Base-by-base conservation (phyloP, 148 eudicot species). In the Drosera capensis region DNA sequence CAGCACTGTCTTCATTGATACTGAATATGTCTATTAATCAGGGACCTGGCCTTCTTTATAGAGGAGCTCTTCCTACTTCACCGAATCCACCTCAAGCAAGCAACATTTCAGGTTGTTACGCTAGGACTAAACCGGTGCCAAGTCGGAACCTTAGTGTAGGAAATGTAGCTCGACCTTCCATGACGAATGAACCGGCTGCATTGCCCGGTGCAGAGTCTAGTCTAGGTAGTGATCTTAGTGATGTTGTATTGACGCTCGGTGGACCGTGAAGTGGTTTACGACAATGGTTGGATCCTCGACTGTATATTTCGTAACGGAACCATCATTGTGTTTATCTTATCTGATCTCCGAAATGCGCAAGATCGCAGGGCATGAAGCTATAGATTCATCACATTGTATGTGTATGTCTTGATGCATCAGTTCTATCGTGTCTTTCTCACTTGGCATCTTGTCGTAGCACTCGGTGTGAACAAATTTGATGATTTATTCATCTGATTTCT, bases 161-260 rank as follows among this genome's bases (percentile, higher is more conserved):
- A 17, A 68, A 65, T 11, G 8, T 57, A 9, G 47, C 53, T 47
- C 58, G 53, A 14, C 24, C 70, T 5, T 53, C 68, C 16, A 64
- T 71, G 1, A 54, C 43, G 1, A 30, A 43, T 14, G 43, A 58
- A 48, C 37, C 52, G 9, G 9, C 53, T 12, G 25, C 57, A 14
- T 37, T 66, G 4, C 34, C 20, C 28, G 54, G 53, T 23, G 42
- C 43, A 51, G 82, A 71, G 43, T 49, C 59, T 25, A 71, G 66
- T 46, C 43, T 44, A 5, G 62, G 58, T 54, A 66, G 55, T 31
- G 97, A 80, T 59, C 84, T 83, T 22, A 74, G 73, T 36, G 97
- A 84, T 11, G 74, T 88, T 50, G 83, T 71, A 45, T 64, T 88
- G 34, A 70, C 92, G n/a, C 76, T 88, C 25, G 94, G 94, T 16